phyloP scores from a whole-genome alignment of 139 green algal genomes.

The Chlamydomonas sp. region DNA sequence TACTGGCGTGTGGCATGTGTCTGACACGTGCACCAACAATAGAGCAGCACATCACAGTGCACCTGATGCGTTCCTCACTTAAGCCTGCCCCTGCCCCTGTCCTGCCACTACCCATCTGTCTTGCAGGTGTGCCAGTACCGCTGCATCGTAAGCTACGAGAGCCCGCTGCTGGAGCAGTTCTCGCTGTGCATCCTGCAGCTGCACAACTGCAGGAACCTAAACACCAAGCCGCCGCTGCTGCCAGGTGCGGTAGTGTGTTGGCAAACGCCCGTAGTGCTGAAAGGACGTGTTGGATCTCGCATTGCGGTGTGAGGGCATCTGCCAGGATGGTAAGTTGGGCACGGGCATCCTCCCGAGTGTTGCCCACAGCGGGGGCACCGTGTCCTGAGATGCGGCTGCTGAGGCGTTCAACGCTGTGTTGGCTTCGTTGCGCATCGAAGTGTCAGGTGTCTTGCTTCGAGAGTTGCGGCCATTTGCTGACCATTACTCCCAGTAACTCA shows the following conservation, averaged over 20 bases:
- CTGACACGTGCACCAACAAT: neutral
- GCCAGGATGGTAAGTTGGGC: too few species aligned
- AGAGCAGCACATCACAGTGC: neutral
- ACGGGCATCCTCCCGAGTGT: too few species aligned
- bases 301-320: too few species aligned
- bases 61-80: neutral
- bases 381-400: too few species aligned
- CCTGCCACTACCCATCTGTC: neutral
- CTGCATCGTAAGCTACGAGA: conserved; percentile 96
- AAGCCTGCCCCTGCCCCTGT: neutral
- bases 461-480: neutral
- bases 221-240: conserved; percentile 59
- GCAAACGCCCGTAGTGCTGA: too few species aligned
- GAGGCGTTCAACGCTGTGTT: too few species aligned
- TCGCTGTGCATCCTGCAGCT: conserved; percentile 95
- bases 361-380: too few species aligned
- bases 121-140: conserved; percentile 65
- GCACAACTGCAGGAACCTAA: conserved; percentile 92
- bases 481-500: neutral
- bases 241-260: conserved; percentile 29
- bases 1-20: too few species aligned
- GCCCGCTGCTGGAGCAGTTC: conserved; percentile 84
- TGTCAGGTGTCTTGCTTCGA: too few species aligned
- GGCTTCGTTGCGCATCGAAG: too few species aligned
- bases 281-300: too few species aligned